phyloP scores from a whole-genome alignment of 176 grass and related monocot species.

The Microstegium vimineum region DNA sequence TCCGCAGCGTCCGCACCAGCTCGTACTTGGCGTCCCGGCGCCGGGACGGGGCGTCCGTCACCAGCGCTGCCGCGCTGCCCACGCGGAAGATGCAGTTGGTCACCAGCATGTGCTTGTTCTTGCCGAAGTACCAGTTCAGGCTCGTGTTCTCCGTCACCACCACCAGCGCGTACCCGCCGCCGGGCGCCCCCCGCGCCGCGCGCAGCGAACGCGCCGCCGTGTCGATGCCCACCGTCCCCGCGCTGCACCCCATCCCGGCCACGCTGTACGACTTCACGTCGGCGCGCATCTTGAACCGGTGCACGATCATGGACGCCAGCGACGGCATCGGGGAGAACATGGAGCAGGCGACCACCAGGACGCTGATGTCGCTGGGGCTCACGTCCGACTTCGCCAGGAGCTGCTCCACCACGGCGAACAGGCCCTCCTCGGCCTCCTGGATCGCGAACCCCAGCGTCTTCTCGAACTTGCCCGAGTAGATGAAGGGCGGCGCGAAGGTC shows the following conservation, averaged over 20 bases:
- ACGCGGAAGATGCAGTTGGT: conserved; percentile 96
- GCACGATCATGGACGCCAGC: conserved; percentile 50
- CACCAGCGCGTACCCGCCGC: conserved; percentile 61
- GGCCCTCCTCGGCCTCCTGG: conserved; percentile 71
- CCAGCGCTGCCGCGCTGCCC: conserved; percentile 54
- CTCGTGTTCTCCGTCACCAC: conserved; percentile 72
- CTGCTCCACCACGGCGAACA: conserved; percentile 48
- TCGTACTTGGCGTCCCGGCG: conserved; percentile 59
- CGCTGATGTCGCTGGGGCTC: conserved; percentile 17
- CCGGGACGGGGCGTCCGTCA: conserved; percentile 50
- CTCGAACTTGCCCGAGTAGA: conserved; percentile 43
- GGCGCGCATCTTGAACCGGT: conserved; percentile 33
- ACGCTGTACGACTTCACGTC: conserved; percentile 60
- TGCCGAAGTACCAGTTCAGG: conserved; percentile 89
- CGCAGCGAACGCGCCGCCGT: conserved; percentile 56
- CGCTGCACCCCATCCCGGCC: conserved; percentile 86
- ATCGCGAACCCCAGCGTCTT: conserved; percentile 43
- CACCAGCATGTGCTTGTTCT: conserved; percentile 90
- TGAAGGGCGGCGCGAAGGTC: conserved; percentile 68
- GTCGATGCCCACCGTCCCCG: conserved; percentile 54
- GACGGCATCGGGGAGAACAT: conserved; percentile 70
- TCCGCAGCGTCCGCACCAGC: conserved; percentile 68
- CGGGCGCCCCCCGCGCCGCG: no score
- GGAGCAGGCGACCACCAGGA: conserved; percentile 73
- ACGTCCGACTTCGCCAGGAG: conserved; percentile 67